Percentiles rank a stretch among this genome's conserved stretches.
Conservation (phyloP, 192 early-diverging fungal species). For the Podila clonocystis region DNA sequence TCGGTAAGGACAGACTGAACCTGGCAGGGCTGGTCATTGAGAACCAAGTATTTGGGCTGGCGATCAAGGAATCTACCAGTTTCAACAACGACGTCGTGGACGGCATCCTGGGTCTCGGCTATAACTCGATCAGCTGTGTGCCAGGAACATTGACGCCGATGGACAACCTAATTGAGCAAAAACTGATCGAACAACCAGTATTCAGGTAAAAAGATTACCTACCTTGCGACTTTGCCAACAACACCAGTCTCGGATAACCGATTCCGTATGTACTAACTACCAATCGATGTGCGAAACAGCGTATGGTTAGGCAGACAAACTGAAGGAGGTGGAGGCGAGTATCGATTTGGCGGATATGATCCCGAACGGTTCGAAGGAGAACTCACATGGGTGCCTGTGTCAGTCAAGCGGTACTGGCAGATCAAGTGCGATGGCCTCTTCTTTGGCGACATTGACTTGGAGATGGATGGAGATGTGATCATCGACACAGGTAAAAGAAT, state of each 20-base stretch:
- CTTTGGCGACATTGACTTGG: conserved; percentile 30
- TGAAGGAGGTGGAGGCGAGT: conserved; percentile 60
- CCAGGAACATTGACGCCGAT: conserved; percentile 59
- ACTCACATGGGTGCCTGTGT: conserved; percentile 58
- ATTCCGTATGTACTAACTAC: too few species aligned
- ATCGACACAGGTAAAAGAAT: conserved; percentile 55
- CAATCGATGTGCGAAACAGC: too few species aligned
- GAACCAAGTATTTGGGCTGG: conserved; percentile 70
- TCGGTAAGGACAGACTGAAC: conserved; percentile 63
- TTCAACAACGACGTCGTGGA: conserved; percentile 71
- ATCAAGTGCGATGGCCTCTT: conserved; percentile 48
- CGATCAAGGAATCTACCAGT: conserved; percentile 62
- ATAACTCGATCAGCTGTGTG: conserved; percentile 56
- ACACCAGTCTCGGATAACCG: too few species aligned
- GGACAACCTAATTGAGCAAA: conserved; percentile 68
- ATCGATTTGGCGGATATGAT: conserved; percentile 63
- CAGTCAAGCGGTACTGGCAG: conserved; percentile 68
- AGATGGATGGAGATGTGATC: conserved; percentile 37
- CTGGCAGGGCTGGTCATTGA: conserved; percentile 68
- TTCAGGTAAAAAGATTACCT: conserved; percentile 48
- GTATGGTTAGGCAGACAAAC: conserved; percentile 64
- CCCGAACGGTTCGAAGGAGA: conserved; percentile 44
- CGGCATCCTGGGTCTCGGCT: conserved; percentile 74
- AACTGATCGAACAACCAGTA: conserved; percentile 60
- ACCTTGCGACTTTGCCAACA: too few species aligned